These are phyloP conservation scores for Trichosporon ovoides DNA, from an alignment of 1,284 basidiomycete genomes.

Conservation along the genomic window DNA sequence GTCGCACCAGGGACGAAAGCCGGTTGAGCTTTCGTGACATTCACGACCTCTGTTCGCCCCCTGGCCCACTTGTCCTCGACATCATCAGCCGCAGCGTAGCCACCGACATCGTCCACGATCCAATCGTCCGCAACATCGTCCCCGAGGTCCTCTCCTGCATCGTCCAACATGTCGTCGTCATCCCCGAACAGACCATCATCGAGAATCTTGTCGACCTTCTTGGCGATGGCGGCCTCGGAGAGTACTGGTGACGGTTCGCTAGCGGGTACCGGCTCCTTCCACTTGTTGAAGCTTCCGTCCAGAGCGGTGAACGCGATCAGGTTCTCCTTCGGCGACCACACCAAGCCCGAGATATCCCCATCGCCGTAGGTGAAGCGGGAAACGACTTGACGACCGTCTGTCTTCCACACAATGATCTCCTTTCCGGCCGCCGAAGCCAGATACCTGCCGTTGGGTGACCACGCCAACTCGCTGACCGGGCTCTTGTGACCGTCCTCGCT, in stretches of 20 bases:
- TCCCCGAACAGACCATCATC: conserved; percentile 41
- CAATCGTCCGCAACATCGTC: conserved; percentile 62
- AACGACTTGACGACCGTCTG: conserved; percentile 38
- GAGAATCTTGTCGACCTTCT: conserved; percentile 41
- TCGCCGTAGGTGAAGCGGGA: conserved; percentile 26
- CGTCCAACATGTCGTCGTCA: conserved; percentile 41
- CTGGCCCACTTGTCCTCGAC: conserved; percentile 50
- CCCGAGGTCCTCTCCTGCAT: conserved; percentile 55
- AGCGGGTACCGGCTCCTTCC: conserved; percentile 68
- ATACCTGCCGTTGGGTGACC: conserved; percentile 89
- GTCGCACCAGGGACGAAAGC: conserved; percentile 92
- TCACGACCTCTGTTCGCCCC: conserved; percentile 55
- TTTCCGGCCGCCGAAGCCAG: conserved; percentile 64
- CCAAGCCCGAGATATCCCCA: conserved; percentile 58
- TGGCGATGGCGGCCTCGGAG: conserved; percentile 40
- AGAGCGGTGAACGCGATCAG: conserved; percentile 83
- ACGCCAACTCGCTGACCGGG: conserved; percentile 69
- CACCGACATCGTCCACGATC: conserved; percentile 67
- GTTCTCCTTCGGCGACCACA: conserved; percentile 79
- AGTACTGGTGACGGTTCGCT: conserved; percentile 65
- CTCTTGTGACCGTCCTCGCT: conserved; percentile 55
- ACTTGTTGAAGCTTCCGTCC: conserved; percentile 70
- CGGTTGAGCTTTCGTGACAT: conserved; percentile 81
- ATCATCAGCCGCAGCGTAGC: conserved; percentile 53
- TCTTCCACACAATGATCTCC: conserved; percentile 54